Conservation (phyloP, 352 stramenopile species). For the Phytophthora crassamura region DNA sequence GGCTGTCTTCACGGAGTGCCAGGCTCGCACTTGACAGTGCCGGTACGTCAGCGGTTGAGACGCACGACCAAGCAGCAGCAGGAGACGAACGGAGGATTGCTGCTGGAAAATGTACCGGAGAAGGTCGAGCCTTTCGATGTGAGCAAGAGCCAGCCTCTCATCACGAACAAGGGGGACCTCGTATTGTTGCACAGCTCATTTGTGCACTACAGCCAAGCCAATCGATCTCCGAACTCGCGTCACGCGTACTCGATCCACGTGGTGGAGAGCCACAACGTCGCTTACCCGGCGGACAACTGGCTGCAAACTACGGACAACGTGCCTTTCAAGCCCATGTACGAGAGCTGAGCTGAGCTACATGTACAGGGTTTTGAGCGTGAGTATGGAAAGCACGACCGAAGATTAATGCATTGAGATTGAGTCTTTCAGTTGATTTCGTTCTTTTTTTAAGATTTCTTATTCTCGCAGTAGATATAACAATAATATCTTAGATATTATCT, state of each 20-base stretch:
- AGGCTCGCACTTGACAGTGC: conserved; percentile 87
- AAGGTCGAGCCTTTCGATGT: conserved; percentile 66
- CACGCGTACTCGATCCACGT: conserved; percentile 97
- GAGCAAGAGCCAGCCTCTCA: conserved; percentile 58
- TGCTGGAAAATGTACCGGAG: conserved; percentile 72
- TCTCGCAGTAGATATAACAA: no score
- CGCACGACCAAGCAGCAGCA: conserved; percentile 66
- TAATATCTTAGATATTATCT: no score
- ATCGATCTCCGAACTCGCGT: conserved; percentile 85
- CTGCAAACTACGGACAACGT: conserved; percentile 89
- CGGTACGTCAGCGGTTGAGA: conserved; percentile 86
- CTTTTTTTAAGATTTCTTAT: no score
- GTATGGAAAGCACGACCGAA: no score
- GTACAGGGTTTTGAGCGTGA: no score
- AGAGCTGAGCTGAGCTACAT: conserved; percentile 28
- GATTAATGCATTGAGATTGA: no score
- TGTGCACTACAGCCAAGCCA: conserved; percentile 96
- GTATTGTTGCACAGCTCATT: conserved; percentile 93
- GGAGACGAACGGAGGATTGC: conserved; percentile 38
- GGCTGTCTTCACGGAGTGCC: conserved; percentile 95
- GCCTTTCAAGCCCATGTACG: conserved; percentile 73
- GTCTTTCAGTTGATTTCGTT: no score
- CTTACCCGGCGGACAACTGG: conserved; percentile 94
- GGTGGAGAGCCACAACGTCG: conserved; percentile 89
- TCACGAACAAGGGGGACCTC: conserved; percentile 94